Conservation (phyloP, 371 early-diverging fungal species). For the Basidiobolus meristosporus region DNA sequence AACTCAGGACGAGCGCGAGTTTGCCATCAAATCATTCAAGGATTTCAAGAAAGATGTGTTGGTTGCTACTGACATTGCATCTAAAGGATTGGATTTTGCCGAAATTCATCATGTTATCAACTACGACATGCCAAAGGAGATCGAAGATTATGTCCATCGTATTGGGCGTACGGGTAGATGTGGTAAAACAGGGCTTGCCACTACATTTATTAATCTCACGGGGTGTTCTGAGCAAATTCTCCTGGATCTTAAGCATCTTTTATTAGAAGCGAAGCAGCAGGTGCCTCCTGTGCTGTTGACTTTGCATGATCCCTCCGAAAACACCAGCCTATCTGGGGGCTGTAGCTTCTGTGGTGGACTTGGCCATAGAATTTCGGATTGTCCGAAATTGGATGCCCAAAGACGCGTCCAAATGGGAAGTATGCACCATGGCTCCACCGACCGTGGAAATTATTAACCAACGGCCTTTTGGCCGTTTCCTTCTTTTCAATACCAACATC, state of each 20-base stretch:
- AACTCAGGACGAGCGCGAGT: conserved; percentile 71
- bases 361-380: conserved; percentile 82
- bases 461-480: no score
- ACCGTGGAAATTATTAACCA: no score
- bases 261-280: conserved; percentile 82
- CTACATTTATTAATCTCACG: conserved; percentile 84
- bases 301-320: conserved; percentile 74
- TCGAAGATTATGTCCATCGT: conserved; percentile 95
- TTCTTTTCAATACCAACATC: no score
- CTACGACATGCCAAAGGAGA: conserved; percentile 91
- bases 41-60: conserved; percentile 64
- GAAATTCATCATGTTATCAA: conserved; percentile 87
- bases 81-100: conserved; percentile 83
- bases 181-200: conserved; percentile 88
- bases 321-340: conserved; percentile 36
- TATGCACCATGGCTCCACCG: conserved; percentile 5
- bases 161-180: conserved; percentile 98
- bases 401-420: conserved; percentile 30
- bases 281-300: conserved; percentile 76
- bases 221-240: conserved; percentile 71
- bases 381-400: conserved; percentile 68
- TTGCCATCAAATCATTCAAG: conserved; percentile 64
- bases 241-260: conserved; percentile 79
- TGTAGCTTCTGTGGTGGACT: conserved; percentile 91
- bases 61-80: conserved; percentile 85